A percentile compares a stretch with the other conserved stretches of the same genome.
phyloP scores from a whole-genome alignment of 202 grass and related monocot genomes.

The Sporobolus alterniflorus region DNA sequence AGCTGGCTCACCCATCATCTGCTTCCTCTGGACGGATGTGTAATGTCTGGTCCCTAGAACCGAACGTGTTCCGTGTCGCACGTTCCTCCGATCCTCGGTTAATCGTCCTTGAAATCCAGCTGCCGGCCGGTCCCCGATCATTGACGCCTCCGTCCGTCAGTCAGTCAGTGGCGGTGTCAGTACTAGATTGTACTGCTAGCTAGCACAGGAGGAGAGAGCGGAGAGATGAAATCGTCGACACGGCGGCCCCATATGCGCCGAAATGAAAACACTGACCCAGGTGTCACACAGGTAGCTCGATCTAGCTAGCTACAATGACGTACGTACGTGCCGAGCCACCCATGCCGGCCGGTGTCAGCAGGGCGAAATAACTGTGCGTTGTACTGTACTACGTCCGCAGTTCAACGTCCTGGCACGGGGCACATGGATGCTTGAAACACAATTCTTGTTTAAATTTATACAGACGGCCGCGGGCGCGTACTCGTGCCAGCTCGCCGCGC shows the following conservation, averaged over 20 bases:
- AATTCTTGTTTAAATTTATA: not conserved
- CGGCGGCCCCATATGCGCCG: not conserved
- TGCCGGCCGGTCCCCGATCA: no score
- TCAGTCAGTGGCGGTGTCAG: not conserved
- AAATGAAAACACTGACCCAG: not conserved
- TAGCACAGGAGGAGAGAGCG: not conserved
- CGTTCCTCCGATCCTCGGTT: not conserved
- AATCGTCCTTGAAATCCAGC: no score
- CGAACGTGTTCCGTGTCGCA: not conserved
- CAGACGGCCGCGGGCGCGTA: no score
- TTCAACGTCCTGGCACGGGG: not conserved
- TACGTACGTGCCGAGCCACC: no score
- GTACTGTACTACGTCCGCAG: not conserved
- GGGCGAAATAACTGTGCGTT: not conserved
- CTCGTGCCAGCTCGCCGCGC: no score
- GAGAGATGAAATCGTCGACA: not conserved
- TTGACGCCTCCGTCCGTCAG: not conserved
- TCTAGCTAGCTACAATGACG: no score
- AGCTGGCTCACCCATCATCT: not conserved
- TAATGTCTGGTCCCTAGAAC: not conserved
- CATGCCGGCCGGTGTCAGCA: not conserved
- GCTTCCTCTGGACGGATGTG: no score
- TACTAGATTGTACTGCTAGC: not conserved
- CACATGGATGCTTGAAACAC: not conserved
- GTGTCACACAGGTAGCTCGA: no score